Evolutionary conservation across 176 grass and related monocot genomes (phyloP), one percentile per base, ranked within the genome.

Genomic region (Oryza coarctata): DNA sequence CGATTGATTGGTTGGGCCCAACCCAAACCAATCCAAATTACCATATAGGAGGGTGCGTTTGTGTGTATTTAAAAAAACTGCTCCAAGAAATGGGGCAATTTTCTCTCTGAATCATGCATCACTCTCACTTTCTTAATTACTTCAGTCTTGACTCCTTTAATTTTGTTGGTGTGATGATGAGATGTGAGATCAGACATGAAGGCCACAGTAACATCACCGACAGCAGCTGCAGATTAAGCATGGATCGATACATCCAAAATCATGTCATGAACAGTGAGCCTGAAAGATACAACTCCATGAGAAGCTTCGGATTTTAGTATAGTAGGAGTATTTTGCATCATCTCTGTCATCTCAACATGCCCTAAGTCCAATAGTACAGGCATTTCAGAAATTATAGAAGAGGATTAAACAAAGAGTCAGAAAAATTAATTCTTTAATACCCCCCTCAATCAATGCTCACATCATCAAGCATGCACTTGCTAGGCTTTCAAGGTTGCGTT

Each of bases 261-360:
- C 58, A 82, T 77, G 73, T 36, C 28, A 36, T 76, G 73, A 90
- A 86, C 88, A 90, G 83, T 78, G 74, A 78, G 3, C 60, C 20
- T 68, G 83, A 86, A 63, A 86, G 79, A 60, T 38, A 78, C 83
- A 82, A 77, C 67, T 6, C 86, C 88, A 55, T 25, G 22, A 25
- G 63, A 28, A 62, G 32, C 31, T 62, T 79, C 43, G 25, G 41
- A 17, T n/a, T 31, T 50, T 29, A 45, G 43, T 45, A 45, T 45
- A 45, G 18, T 55, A 55, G 43, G 13, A 14, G n/a, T 55, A 55
- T 55, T 52, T 18, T 83, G 30, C 13, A 49, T 4, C 50, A 74
- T 63, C 52, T 31, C 38, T 58, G 15, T 12, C 30, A 44, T 63
- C 70, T 61, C 47, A 69, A 18, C 43, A 70, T 50, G 60, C 35